Base-by-base conservation (phyloP, 108 stramenopile species). In the Cylindrotheca closterium region DNA sequence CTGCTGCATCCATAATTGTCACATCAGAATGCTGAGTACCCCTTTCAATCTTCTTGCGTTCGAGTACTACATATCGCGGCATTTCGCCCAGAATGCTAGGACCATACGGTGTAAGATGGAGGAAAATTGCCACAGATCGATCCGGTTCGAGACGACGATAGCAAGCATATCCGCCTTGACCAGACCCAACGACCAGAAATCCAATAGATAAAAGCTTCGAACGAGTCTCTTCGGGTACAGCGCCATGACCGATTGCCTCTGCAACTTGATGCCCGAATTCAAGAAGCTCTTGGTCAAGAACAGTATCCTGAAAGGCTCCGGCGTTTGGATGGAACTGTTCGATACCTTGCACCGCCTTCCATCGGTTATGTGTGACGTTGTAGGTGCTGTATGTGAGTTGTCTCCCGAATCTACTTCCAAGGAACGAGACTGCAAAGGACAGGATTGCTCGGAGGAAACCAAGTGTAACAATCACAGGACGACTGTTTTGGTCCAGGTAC, bases 91-190 rank as follows among this genome's bases (percentile, higher is more conserved):
- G 27, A 55, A 90, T 82, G 34, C 74, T 73, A 25, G 88, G 88
- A 2, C 88, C 88, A 57, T 90, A 85, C 0, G 88, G 88, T 17
- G 88, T 85, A 5, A 82, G 33, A 65, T 90, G 85, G 2, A 90
- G 63, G 1, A 75, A 51, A 12, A 88, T 45, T 23, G 70, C 61
- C 28, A 48, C 58, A 34, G 48, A 23, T 2, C 47, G 17, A 17
- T 24, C 23, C 8, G 26, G 1, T 30, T 56, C 34, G 0, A 26
- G 52, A n/a, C 55, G 57, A 19, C 67, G 54, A 60, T 90, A 90
- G 17, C 81, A 74, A 30, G 79, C 73, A 59, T 87, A 87, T 8
- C 88, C 85, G 51, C 78, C 79, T 47, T 42, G 28, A 27, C 83
- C 83, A 53, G 68, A 31, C 25, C 79, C 83, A 32, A 78, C n/a